Evolutionary conservation across 495 filamentous ascomycete genomes (phyloP).

Genomic region (Penicillium soppii): DNA sequence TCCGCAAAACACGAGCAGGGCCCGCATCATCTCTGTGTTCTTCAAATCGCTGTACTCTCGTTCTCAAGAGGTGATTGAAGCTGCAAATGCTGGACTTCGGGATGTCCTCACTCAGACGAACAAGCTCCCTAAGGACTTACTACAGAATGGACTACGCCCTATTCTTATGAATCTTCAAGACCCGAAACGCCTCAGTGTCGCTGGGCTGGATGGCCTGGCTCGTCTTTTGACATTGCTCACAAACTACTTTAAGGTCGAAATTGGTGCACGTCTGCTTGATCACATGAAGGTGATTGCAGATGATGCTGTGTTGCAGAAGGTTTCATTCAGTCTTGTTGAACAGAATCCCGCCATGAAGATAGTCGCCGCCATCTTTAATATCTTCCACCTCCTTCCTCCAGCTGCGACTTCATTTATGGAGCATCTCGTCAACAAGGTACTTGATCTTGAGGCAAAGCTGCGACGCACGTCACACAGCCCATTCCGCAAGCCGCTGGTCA

Average conservation of each 20-base stretch:
- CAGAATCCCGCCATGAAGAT: constrained; percentile 90
- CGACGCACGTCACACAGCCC: constrained; percentile 90
- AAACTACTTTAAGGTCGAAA: constrained; percentile 99
- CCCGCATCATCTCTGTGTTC: constrained; percentile 88
- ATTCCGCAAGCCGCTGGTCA: constrained; percentile 88
- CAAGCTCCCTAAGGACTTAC: constrained; percentile 90
- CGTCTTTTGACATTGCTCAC: constrained; percentile 86
- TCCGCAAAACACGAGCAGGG: constrained; percentile 69
- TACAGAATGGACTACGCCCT: constrained; percentile 91
- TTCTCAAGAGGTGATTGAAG: constrained; percentile 86
- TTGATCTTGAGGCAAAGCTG: constrained; percentile 83
- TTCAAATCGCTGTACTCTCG: constrained; percentile 96
- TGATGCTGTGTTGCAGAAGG: constrained; percentile 72
- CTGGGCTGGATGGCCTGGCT: constrained; percentile 87
- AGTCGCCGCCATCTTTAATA: constrained; percentile 88
- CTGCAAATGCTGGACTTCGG: constrained; percentile 83
- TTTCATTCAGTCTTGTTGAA: constrained; percentile 91
- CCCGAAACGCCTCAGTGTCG: constrained; percentile 82
- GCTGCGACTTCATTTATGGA: constrained; percentile 90
- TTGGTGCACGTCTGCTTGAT: constrained; percentile 83
- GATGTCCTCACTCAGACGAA: constrained; percentile 82
- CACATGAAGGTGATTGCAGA: constrained; percentile 93
- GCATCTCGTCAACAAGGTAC: constrained; percentile 78
- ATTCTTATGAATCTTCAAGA: constrained; percentile 96
- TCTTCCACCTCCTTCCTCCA: constrained; percentile 90